Evolutionary conservation across 1,139 yeast genomes (phyloP), one percentile per base, ranked within the genome.

Genomic region (Entelexis paramagnoliae): DNA sequence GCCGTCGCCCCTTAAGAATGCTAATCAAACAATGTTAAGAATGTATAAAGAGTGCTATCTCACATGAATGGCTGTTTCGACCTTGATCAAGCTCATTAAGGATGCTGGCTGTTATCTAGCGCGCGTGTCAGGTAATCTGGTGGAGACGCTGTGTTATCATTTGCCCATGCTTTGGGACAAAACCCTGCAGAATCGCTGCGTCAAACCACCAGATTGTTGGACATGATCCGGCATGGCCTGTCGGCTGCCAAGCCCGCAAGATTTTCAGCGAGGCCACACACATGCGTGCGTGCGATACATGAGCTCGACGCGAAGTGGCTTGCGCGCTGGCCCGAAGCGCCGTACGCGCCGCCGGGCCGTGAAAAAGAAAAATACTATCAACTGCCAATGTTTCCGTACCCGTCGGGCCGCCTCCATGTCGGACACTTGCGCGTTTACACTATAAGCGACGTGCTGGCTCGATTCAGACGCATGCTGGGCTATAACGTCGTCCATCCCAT

Each of bases 361-460:
- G 63, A n/a, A 48, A 60, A 69, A 11, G 66, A 68, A 26, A 72
- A 78, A 29, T 81, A 78, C 64, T 89, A 81, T 66, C 77, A 84
- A 20, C 71, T 89, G 41, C 76, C 95, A 0, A 86, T 86, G 96
- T 91, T 91, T 64, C 98, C 98, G 0, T 91, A 91, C 62, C 98
- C 98, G 0, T 86, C 96, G 0, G 98, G 98, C 1, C 73, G 76
- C 55, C 73, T 91, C 14, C 98, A 91, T 64, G 80, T 91, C 77
- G 98, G 98, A 0, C 98, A 91, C 67, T 72, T 88, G 35, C 72
- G 98, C 51, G 97, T 91, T 0, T 91, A 86, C 66, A 84, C 96
- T 1, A 87, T 91, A 41, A 81, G 91, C 62, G 98, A 91, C 65
- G 83, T 81, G 1, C 65, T 91, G 38, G 78, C 95, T 1, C 70